phyloP scores from a whole-genome alignment of 2,329 filamentous ascomycete species.

The Orbilia javanica region DNA sequence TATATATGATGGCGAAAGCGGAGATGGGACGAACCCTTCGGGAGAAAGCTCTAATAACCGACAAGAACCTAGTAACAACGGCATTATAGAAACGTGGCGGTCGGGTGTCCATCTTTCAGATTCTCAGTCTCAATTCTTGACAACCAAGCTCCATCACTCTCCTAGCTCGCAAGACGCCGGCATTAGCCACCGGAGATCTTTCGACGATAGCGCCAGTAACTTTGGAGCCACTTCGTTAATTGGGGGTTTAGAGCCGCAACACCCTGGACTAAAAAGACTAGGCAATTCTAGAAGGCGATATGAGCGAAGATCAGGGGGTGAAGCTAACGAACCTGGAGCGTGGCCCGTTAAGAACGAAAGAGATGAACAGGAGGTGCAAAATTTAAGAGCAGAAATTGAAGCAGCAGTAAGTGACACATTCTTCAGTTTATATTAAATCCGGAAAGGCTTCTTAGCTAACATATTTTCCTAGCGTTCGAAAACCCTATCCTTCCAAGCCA shows the following conservation, averaged over 20 bases:
- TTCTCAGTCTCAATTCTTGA: not conserved
- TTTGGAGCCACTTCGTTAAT: not conserved
- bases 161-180: not conserved
- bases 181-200: not conserved
- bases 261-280: slow-evolving; percentile 24
- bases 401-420: slow-evolving; percentile 11
- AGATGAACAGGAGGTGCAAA: slow-evolving; percentile 23
- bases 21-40: not conserved
- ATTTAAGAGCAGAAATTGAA: not conserved
- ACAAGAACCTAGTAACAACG: not conserved
- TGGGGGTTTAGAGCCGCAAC: slow-evolving; percentile 7
- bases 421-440: no score
- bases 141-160: not conserved
- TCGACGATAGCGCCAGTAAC: not conserved
- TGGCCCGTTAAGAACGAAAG: not conserved
- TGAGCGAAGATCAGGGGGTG: not conserved
- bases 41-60: not conserved
- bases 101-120: not conserved
- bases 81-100: slow-evolving; percentile 3
- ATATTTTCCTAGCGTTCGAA: slow-evolving; percentile 8
- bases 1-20: slow-evolving; percentile 21
- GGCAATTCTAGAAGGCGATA: not conserved
- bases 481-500: slow-evolving; percentile 33
- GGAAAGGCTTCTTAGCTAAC: not conserved
- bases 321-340: not conserved